Evolutionary conservation across 257 asterid species (phyloP).

Genomic region (Schizonepeta tenuifolia): DNA sequence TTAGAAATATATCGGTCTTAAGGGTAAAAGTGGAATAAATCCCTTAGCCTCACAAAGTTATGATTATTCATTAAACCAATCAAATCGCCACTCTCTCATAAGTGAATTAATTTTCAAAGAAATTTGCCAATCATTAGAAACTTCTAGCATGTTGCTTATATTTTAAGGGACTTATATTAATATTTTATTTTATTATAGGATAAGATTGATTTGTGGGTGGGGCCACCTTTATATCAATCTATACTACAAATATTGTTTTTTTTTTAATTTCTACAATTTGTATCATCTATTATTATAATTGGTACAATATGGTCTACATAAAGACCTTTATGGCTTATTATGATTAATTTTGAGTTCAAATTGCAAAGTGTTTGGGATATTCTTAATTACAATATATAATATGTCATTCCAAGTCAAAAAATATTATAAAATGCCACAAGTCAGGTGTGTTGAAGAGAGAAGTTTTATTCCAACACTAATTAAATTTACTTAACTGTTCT

Average conservation of each 20-base stretch:
- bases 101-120: neutral
- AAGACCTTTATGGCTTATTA: neutral
- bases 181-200: neutral
- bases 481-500: neutral
- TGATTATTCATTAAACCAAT: neutral
- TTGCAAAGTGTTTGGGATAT: neutral
- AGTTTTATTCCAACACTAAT: neutral
- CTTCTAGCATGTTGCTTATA: constrained; percentile 21
- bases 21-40: neutral
- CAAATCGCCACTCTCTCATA: neutral
- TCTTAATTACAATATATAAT: neutral
- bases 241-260: too few relatives aligned
- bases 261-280: too few relatives aligned
- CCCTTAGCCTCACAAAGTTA: neutral
- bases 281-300: too few relatives aligned
- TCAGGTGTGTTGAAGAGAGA: neutral
- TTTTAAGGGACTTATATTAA: neutral
- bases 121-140: constrained; percentile 18
- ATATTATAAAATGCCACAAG: neutral
- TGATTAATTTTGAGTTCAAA: neutral
- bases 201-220: constrained; percentile 19
- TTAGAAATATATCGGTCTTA: neutral
- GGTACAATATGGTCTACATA: neutral
- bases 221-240: constrained; percentile 27
- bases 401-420: neutral